Evolutionary conservation across 2,329 filamentous ascomycete species (phyloP), one percentile per base, ranked within the genome.

Genomic region (Claviceps digitariae): DNA sequence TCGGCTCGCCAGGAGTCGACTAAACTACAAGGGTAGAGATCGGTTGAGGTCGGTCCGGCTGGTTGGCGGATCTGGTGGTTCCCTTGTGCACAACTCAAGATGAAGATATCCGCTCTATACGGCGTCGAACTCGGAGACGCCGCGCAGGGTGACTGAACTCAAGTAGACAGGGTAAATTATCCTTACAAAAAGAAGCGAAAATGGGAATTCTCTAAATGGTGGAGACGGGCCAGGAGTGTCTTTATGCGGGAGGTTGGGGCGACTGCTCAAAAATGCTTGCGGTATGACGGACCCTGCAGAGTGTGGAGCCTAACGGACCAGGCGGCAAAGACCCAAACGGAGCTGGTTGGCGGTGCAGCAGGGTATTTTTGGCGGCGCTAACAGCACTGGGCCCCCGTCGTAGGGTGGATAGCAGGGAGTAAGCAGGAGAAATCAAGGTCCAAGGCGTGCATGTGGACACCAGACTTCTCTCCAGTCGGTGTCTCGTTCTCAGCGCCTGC

Each of bases 241-340:
- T 52, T 54, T 50, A 48, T 50, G 41, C 51, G 50, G 50, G 49
- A 54, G 54, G 52, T 41, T 56, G 54, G 54, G 54, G 52, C n/a
- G 46, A 51, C 21, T 36, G 34, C 36, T 47, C 51, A 29, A 31
- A 43, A 52, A 54, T 47, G 54, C 52, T 53, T 54, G 52, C 45
- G 46, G 31, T 31, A 38, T 48, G 46, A 44, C 34, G 52, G 51
- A 47, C 40, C 34, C 40, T 38, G 36, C 36, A 45, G 48, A 52
- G 48, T 47, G 56, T 46, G 55, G 53, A 51, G 48, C 48, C 53
- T 51, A 29, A 29, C 27, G 27, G 27, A 29, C 27, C 27, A 29
- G 27, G 6, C n/a, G n/a, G n/a, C n/a, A 49, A 50, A 21, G 45
- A 50, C 49, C 52, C 36, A 27, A 45, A 48, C 51, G 49, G 52